A percentile compares a stretch with the other conserved stretches of the same genome.
phyloP scores from a whole-genome alignment of 331 rosid genomes.

The Malus hybrid region DNA sequence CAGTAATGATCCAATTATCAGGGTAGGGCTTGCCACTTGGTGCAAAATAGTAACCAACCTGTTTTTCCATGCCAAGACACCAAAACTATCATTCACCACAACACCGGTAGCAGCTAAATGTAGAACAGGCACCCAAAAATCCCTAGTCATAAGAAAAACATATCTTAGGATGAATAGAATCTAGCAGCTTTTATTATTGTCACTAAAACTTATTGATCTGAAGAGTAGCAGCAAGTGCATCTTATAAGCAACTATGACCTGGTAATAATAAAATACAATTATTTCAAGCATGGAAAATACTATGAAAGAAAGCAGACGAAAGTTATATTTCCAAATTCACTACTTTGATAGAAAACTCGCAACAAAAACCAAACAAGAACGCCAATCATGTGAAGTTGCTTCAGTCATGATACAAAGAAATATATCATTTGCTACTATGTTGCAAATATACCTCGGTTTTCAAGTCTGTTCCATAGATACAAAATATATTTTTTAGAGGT shows the following conservation, averaged over 20 bases:
- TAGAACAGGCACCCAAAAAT: conserved; percentile 21
- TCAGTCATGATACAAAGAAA: not conserved
- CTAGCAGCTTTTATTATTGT: conserved; percentile 16
- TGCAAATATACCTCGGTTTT: conserved; percentile 74
- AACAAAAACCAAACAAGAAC: not conserved
- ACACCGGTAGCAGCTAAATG: conserved; percentile 17
- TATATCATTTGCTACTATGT: not conserved
- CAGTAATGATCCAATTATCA: conserved; percentile 96
- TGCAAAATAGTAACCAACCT: conserved; percentile 99
- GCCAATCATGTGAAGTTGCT: not conserved
- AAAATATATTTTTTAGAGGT: conserved; percentile 80
- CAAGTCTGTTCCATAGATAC: conserved; percentile 75
- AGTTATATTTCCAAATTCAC: conserved; percentile 12
- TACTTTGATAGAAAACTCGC: not conserved
- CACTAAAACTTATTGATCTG: conserved; percentile 1
- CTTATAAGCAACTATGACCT: not conserved
- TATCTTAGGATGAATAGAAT: conserved; percentile 18
- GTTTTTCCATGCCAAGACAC: conserved; percentile 41
- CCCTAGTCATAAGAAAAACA: conserved; percentile 21
- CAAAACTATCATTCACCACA: conserved; percentile 34
- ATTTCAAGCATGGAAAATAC: not conserved
- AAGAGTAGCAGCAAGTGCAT: not conserved
- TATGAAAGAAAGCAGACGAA: not conserved
- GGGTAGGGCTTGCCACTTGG: conserved; percentile 99
- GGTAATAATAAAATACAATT: not conserved